Evolutionary conservation across 768 basidiomycete genomes (phyloP).

Genomic region (Lactarius akahatsu): DNA sequence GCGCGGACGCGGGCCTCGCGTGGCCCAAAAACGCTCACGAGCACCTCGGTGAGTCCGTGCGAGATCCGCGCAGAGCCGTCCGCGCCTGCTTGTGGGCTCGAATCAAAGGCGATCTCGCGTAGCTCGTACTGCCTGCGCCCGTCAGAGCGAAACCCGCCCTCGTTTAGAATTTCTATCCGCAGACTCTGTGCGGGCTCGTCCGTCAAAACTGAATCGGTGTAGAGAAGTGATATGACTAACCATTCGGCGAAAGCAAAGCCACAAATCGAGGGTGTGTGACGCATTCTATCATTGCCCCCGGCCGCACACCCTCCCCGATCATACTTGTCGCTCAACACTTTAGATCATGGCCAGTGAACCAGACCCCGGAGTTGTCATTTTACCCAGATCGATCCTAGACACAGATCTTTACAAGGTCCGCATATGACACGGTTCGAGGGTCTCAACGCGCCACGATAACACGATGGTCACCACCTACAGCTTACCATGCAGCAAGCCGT

Average conservation of each 20-base stretch:
- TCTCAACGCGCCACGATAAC: conserved; percentile 2
- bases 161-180: conserved; percentile 74
- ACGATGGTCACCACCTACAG: conserved; percentile 39
- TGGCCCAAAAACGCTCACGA: conserved; percentile 89
- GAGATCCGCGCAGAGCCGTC: conserved; percentile 84
- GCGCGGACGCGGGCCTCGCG: conserved; percentile 82
- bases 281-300: neutral
- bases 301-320: neutral
- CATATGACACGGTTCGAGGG: conserved; percentile 8
- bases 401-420: conserved; percentile 85
- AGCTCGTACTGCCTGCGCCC: conserved; percentile 91
- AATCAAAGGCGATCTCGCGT: conserved; percentile 75
- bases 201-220: neutral
- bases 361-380: conserved; percentile 21
- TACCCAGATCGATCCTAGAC: conserved; percentile 69
- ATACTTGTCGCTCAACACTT: neutral
- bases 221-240: conserved; percentile 5
- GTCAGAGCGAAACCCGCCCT: conserved; percentile 87
- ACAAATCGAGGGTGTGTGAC: neutral
- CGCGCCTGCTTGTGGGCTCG: conserved; percentile 69
- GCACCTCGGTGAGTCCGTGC: conserved; percentile 89
- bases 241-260: conserved; percentile 12
- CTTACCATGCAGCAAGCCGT: conserved; percentile 97
- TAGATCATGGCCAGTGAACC: conserved; percentile 14
- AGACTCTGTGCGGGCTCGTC: conserved; percentile 41